Base-by-base conservation (phyloP, 805 yeast species). In the Saturnispora sanitii region DNA sequence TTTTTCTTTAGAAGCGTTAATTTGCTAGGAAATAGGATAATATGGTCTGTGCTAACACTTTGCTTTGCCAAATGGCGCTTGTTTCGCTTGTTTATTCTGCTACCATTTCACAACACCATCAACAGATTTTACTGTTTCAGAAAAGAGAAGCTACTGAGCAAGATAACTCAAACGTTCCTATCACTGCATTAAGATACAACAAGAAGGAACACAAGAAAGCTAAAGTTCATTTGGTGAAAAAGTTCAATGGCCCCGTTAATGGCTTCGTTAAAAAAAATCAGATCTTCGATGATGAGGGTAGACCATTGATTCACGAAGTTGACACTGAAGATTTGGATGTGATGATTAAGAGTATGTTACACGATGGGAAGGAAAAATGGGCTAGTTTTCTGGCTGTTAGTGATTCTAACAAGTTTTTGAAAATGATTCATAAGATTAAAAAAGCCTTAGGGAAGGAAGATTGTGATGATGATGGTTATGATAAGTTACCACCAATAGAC, bases 301-400 rank as follows among this genome's bases (percentile, higher is more conserved):
- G 48, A 30, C 47, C 45, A 20, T 33, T 50, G 12, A 45, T 49
- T 20, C 49, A 54, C 29, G 53, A 49, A 33, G 55, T 48, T 15
- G 56, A 53, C 35, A 48, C 48, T 7, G 50, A 55, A 17, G 56
- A 56, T 29, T 47, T 54, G 21, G 50, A 49, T 20, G 38, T 40
- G 9, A 41, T 48, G 33, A 26, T 54, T 13, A 51, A 49, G 25
- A 33, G 42, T 36, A 54, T 52, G 21, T 4, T 53, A 15, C 45
- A 40, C 4, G 48, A 52, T 46, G 58, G 57, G 2, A 51, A 51
- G 32, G 54, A 50, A 19, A 55, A 55, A 35, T 45, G 58, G 47
- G 57, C 52, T 2, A 51, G 47, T 5, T 56, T 52, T 37, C 40
- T 58, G 32, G 60, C 61, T 3, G 51, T 54, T 18, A 48, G 52